A percentile compares a stretch with the other conserved stretches of the same genome.
These are phyloP conservation scores for Chytriomyces sp. DNA, from an alignment of 192 early-diverging fungal genomes.

Conservation along the genomic window DNA sequence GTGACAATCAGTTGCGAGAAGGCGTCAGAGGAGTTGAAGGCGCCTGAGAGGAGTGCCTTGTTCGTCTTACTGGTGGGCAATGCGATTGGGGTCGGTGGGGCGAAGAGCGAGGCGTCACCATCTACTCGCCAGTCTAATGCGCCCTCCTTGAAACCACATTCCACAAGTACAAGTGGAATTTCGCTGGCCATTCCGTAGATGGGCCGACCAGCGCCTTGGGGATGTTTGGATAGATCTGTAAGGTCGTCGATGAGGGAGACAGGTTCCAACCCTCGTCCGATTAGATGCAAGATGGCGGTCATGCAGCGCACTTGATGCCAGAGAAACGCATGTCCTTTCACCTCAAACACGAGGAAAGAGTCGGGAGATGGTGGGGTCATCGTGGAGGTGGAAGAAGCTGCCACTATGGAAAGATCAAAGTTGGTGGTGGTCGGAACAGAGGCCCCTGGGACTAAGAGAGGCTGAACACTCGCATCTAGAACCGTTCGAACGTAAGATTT, in stretches of 20 bases:
- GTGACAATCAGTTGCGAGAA: conserved; percentile 9
- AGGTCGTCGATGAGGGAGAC: conserved; percentile 70
- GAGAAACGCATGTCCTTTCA: conserved; percentile 87
- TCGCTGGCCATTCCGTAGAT: conserved; percentile 92
- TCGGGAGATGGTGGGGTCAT: conserved; percentile 12
- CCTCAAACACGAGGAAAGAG: conserved; percentile 70
- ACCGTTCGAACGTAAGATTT: conserved; percentile 77
- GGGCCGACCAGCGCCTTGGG: conserved; percentile 63
- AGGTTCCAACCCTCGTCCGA: conserved; percentile 78
- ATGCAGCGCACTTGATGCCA: conserved; percentile 99
- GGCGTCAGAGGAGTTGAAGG: conserved; percentile 8
- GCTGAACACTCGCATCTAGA: conserved; percentile 60
- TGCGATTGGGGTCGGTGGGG: no score
- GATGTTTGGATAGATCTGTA: conserved; percentile 64
- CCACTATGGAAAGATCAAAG: no score
- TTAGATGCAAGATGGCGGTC: conserved; percentile 85
- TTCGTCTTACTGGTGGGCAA: neutral
- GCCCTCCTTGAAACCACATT: conserved; percentile 72
- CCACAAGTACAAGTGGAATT: conserved; percentile 83
- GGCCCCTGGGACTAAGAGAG: conserved; percentile 5
- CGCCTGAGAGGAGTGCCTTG: neutral
- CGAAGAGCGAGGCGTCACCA: neutral
- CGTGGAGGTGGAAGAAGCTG: neutral
- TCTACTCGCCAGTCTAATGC: conserved; percentile 30
- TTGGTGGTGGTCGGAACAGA: conserved; percentile 6